Base-by-base conservation (phyloP, 176 grass and related monocot species). In the Triticum turgidum region DNA sequence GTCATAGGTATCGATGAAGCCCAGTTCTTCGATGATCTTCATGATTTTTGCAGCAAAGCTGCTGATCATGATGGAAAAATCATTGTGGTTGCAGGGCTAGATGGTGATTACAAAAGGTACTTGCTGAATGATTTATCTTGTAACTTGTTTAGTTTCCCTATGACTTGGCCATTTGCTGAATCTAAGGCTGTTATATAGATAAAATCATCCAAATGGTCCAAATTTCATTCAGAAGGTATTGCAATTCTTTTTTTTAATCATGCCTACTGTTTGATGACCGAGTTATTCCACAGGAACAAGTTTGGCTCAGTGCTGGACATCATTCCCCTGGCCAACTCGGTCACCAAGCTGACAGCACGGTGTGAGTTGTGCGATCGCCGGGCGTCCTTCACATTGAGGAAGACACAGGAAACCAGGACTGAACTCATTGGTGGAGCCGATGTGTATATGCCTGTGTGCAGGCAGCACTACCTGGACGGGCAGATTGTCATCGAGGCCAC, bases 1-100 rank as follows among this genome's bases (percentile, higher is more conserved):
- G 92, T 96, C 69, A 98, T 98, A 85, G 96, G 96, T 59, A 94
- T 98, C 65, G 96, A 98, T 85, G 96, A 98, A 84, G 96, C 96
- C 22, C 93, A 98, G 69, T 98, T 98, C 80, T 98, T 98, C 21
- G 93, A 70, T 21, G 93, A 95, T 86, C 88, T 98, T 52, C 90
- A 96, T 29, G 90, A 92, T 85, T 98, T 96, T 82, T 96, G 96
- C 81, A 88, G 92, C 88, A 92, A 94, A 83, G 92, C 91, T 72
- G 93, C 92, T 30, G 96, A 98, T 11, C 76, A 5, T 68, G 96
- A 98, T 91, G 93, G 96, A 34, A 98, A 96, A 88, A 91, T 89
- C 72, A 79, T 92, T 35, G 83, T 98, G 41, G 82, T 98, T 77
- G 93, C 96, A 14, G 96, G 93, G 25, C 86, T 96, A 80, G 96